Evolutionary conservation across 2,329 filamentous ascomycete genomes (phyloP).

Genomic region (Botrytis galanthina): DNA sequence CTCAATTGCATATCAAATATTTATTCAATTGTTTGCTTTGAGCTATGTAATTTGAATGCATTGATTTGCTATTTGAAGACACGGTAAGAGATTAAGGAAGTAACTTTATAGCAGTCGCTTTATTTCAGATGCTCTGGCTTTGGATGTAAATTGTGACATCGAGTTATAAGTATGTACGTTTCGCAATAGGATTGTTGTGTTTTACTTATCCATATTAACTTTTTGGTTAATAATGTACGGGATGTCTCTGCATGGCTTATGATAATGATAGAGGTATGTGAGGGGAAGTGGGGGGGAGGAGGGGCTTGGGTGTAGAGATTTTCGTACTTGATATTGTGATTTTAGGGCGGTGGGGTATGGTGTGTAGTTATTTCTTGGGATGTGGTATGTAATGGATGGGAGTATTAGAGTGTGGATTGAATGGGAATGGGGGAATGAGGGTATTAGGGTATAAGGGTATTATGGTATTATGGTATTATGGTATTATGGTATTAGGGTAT

Average conservation of each 20-base stretch:
- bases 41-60: neutral
- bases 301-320: neutral
- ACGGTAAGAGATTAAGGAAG: too few species aligned
- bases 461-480: too few species aligned
- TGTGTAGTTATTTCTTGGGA: neutral
- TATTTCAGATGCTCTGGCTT: neutral
- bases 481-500: too few species aligned
- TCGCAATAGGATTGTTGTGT: neutral
- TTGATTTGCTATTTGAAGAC: neutral
- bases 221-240: rapidly evolving
- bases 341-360: neutral
- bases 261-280: neutral
- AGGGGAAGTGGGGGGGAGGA: too few species aligned
- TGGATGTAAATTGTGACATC: neutral
- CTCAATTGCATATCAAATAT: neutral
- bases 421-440: too few species aligned
- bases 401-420: too few species aligned
- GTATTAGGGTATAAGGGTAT: too few species aligned
- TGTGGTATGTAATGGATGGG: too few species aligned
- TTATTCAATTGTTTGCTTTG: neutral
- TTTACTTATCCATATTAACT: neutral
- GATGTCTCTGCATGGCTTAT: rapidly evolving
- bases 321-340: neutral
- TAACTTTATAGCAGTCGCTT: rapidly evolving
- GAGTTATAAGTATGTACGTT: neutral